Base-by-base conservation (phyloP, 768 basidiomycete genomes). In the Pseudohyphozyma bogoriensis region DNA sequence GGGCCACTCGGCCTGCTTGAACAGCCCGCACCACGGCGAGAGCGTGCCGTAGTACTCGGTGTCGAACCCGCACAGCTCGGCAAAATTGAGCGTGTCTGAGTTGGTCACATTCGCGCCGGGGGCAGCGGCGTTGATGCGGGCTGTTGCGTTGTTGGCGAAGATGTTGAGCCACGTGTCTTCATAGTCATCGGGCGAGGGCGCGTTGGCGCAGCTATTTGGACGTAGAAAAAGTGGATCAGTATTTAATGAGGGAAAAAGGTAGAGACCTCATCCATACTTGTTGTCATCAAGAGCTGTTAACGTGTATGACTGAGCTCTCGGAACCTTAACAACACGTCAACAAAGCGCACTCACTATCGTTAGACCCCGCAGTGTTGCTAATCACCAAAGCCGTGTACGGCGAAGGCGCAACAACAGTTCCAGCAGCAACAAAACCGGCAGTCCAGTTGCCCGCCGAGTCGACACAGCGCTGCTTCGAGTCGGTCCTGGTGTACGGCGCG, bases 51-150 rank as follows among this genome's bases (percentile, higher is more conserved):
- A 76, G n/a, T 76, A 80, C 56, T 81, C 77, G n/a, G 81, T 85
- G 67, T 89, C 85, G 69, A 91, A 89, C 0, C 87, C 79, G 70
- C 90, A 92, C 46, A 91, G 75, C 3, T 82, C 79, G 72, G 88
- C 81, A 36, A 91, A 76, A 58, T 75, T 78, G 52, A 77, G 75
- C 3, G 82, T 74, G 64, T 92, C 85, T 8, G 63, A 57, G 16
- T 78, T 66, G 1, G 74, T 77, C 29, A 93, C 73, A 31, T 80
- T 76, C 2, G 84, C 83, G 31, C 83, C 85, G 3, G 82, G 82
- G 0, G 68, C 58, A 1, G 12, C 79, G 20, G 69, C 31, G 68
- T 86, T 85, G 39, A 91, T 74, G 28, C 82, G 80, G 1, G 75
- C 72, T 0, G 80, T 80, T 40, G 87, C 82, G 0, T 79, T 72